phyloP scores from a whole-genome alignment of 2,329 filamentous ascomycete genomes.

The Phyllosticta citrichinensis region DNA sequence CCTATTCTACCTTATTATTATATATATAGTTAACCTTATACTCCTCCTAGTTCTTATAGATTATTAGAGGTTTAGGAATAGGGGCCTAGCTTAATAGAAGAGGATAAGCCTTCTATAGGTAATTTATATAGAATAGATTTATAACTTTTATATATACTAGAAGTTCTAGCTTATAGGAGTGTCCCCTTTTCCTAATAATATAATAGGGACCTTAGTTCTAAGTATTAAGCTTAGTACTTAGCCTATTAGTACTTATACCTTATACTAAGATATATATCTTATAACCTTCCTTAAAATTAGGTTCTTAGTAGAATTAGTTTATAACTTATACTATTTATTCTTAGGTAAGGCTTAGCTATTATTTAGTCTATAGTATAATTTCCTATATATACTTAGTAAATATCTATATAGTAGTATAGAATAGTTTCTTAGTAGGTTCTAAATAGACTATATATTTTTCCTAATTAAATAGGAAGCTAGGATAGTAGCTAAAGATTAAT shows the following conservation, averaged over 20 bases:
- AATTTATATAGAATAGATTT: neutral
- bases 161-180: neutral
- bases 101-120: neutral
- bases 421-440: neutral
- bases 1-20: neutral
- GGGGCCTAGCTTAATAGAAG: neutral
- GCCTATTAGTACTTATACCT: neutral
- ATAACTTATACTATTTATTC: neutral
- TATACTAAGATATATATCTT: neutral
- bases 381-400: neutral
- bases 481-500: neutral
- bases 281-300: neutral
- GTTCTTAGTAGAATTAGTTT: neutral
- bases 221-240: neutral
- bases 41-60: neutral
- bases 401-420: neutral
- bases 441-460: neutral
- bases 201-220: too few species aligned
- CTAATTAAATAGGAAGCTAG: neutral
- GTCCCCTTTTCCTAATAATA: neutral
- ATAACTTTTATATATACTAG: neutral
- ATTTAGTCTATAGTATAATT: neutral
- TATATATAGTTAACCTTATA: neutral
- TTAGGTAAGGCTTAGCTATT: neutral
- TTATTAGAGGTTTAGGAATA: neutral